Conservation (phyloP, 345 rosid species). For the Populus deltoides region DNA sequence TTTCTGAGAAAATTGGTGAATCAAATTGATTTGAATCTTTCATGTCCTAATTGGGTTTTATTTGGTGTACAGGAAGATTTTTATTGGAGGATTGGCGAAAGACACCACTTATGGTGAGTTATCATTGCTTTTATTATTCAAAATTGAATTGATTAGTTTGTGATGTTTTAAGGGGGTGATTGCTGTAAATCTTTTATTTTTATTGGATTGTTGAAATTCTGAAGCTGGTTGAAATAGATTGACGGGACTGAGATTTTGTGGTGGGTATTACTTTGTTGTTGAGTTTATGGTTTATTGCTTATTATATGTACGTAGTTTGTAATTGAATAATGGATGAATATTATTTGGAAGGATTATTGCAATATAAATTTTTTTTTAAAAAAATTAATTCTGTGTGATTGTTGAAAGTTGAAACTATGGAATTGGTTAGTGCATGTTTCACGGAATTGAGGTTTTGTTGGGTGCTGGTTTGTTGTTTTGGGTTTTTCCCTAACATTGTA, state of each 20-base stretch:
- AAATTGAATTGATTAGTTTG: background rate
- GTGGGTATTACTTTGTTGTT: too few species aligned
- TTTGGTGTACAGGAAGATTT: conserved; percentile 53
- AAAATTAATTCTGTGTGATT: background rate
- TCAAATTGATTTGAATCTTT: background rate
- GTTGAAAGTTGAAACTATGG: background rate
- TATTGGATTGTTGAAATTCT: too few species aligned
- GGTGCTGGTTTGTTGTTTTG: background rate
- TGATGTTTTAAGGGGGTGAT: background rate
- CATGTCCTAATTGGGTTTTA: background rate
- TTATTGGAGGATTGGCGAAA: conserved; percentile 84
- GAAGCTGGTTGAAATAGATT: too few species aligned
- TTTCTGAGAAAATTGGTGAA: background rate
- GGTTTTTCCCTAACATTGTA: background rate
- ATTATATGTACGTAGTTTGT: too few species aligned
- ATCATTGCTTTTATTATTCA: conserved; percentile 1
- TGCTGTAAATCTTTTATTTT: too few species aligned
- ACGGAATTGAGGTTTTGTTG: background rate
- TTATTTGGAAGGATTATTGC: background rate
- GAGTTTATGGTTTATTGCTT: too few species aligned
- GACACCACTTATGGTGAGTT: conserved; percentile 73
- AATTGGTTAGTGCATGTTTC: background rate
- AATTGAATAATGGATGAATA: too few species aligned
- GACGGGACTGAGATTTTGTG: too few species aligned
- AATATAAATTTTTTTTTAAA: background rate